phyloP scores from a whole-genome alignment of 1,139 yeast genomes.

The Pichia kudriavzevii region DNA sequence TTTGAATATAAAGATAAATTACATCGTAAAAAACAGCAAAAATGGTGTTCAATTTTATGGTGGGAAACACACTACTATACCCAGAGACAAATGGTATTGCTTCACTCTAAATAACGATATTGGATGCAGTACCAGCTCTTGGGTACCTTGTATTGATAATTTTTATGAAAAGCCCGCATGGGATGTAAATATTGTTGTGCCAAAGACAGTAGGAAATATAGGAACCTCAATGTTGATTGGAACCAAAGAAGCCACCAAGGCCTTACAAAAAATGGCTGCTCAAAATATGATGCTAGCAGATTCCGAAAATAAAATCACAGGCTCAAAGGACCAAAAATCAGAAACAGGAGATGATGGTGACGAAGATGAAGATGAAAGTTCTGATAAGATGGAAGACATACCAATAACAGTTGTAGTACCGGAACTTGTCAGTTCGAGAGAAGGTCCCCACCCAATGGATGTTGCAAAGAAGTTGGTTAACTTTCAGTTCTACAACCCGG shows the following conservation, averaged over 20 bases:
- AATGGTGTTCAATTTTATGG: constrained; percentile 76
- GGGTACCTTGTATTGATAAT: constrained; percentile 96
- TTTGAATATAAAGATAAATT: constrained; percentile 61
- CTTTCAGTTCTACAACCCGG: constrained; percentile 79
- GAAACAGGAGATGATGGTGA: too few species aligned
- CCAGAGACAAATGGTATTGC: constrained; percentile 61
- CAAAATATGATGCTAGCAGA: constrained; percentile 30
- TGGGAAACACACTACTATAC: constrained; percentile 31
- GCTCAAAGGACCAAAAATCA: constrained; percentile 33
- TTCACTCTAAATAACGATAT: constrained; percentile 75
- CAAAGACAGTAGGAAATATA: constrained; percentile 70
- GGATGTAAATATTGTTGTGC: constrained; percentile 80
- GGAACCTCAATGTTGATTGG: constrained; percentile 34
- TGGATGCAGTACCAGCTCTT: constrained; percentile 78
- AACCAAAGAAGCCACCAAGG: constrained; percentile 27
- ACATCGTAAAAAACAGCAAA: constrained; percentile 55
- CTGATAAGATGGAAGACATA: constrained; percentile 30
- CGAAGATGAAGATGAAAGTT: constrained; percentile 24
- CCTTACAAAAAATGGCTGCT: constrained; percentile 20
- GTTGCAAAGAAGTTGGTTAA: constrained; percentile 65
- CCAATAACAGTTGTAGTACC: constrained; percentile 73
- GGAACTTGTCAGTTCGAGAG: constrained; percentile 52
- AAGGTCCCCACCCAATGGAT: constrained; percentile 51
- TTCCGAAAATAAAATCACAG: constrained; percentile 9
- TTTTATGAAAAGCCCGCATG: constrained; percentile 87